These are phyloP conservation scores for Tubosaeta brunneosetosa DNA, from an alignment of 768 basidiomycete genomes.

Conservation along the genomic window DNA sequence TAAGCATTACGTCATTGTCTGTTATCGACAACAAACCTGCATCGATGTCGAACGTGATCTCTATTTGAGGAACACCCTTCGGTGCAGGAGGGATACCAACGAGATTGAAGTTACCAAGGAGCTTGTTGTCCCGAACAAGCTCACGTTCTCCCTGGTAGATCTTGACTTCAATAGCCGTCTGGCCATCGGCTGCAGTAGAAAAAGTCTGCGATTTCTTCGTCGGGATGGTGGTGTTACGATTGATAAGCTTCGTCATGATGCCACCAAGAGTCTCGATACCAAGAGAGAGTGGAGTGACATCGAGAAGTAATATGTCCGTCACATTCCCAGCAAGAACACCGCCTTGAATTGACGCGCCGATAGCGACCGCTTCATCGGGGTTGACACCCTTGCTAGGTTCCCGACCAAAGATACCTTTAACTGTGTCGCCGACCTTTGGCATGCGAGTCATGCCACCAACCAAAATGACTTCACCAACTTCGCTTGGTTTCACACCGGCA, in stretches of 20 bases:
- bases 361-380: conserved; percentile 98
- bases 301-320: conserved; percentile 90
- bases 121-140: conserved; percentile 96
- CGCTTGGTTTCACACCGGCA: conserved; percentile 87
- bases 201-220: conserved; percentile 99
- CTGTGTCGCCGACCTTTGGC: conserved; percentile 92
- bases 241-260: conserved; percentile 99
- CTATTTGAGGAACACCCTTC: conserved; percentile 73
- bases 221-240: conserved; percentile 97
- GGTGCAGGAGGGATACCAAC: conserved; percentile 89
- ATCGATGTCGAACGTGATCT: conserved; percentile 95
- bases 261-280: conserved; percentile 96
- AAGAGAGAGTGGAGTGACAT: conserved; percentile 95
- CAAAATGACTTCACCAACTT: conserved; percentile 94
- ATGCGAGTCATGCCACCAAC: conserved; percentile 99
- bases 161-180: conserved; percentile 99
- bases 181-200: conserved; percentile 98
- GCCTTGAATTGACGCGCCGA: conserved; percentile 97
- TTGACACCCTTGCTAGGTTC: conserved; percentile 99
- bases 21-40: conserved; percentile 52
- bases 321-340: conserved; percentile 97
- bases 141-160: conserved; percentile 99
- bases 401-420: conserved; percentile 82
- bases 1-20: background rate
- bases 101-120: conserved; percentile 99